A percentile compares a stretch with the other conserved stretches of the same genome.
These are phyloP conservation scores for Paracoccidioides lutzii DNA, from an alignment of 2,329 filamentous ascomycete species.

Conservation along the genomic window DNA sequence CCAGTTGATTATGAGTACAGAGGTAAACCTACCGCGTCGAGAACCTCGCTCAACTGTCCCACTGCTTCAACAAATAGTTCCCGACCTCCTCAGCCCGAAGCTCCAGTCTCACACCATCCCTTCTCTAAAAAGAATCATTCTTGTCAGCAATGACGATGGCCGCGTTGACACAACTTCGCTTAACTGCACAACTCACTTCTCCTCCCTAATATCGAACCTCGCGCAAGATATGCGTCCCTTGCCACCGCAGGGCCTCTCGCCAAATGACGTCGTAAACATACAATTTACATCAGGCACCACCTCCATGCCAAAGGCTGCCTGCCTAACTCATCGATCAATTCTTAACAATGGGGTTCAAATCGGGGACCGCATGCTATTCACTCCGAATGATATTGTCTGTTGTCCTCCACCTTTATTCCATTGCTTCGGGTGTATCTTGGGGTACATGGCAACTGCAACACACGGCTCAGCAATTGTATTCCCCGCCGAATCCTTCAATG, in stretches of 20 bases:
- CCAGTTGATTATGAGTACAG: conserved; percentile 70
- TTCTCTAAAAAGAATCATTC: conserved; percentile 54
- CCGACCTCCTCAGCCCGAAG: conserved; percentile 32
- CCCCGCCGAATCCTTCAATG: conserved; percentile 76
- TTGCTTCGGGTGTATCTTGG: conserved; percentile 83
- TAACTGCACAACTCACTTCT: conserved; percentile 35
- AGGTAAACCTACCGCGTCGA: conserved; percentile 67
- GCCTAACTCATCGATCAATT: conserved; percentile 71
- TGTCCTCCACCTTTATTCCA: conserved; percentile 47
- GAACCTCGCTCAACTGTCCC: conserved; percentile 46
- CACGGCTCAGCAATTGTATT: conserved; percentile 70
- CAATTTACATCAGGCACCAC: conserved; percentile 98
- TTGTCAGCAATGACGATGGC: conserved; percentile 63
- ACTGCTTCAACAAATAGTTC: conserved; percentile 43
- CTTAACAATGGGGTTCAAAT: conserved; percentile 86
- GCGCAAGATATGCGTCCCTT: conserved; percentile 31
- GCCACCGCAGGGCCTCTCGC: conserved; percentile 36
- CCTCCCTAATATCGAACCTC: conserved; percentile 33
- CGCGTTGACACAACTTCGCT: conserved; percentile 36
- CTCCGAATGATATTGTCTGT: conserved; percentile 54
- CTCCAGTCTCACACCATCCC: conserved; percentile 50
- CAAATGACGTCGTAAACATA: conserved; percentile 74
- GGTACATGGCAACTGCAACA: conserved; percentile 92
- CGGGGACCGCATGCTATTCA: conserved; percentile 71
- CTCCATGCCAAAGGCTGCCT: conserved; percentile 78